Base-by-base conservation (phyloP, 108 stramenopile genomes). In the Skeletonema marinoi region DNA sequence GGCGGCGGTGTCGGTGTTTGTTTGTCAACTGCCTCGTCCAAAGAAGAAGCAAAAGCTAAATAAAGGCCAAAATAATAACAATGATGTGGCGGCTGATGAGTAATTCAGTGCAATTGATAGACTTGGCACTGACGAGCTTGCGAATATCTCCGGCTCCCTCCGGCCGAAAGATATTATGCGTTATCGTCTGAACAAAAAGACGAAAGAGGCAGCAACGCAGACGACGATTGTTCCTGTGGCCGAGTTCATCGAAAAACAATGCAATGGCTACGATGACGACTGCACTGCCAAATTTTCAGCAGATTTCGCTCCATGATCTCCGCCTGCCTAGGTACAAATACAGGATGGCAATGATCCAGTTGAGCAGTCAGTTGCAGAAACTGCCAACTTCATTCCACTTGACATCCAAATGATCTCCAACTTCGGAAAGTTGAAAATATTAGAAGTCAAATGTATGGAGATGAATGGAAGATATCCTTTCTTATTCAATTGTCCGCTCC, bases 181-280 rank as follows among this genome's bases (percentile, higher is more conserved):
- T 5, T 11, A 7, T 9, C 62, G 70, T 33, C 60, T 71, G 9
- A 62, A 60, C 31, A 21, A n/a, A 30, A 44, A 51, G 9, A 6
- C 4, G 44, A 71, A 12, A 21, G 70, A 71, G 46, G 70, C 61
- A 9, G 38, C 70, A 6, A 71, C 25, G 25, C 25, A 11, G 30
- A 25, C 10, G 61, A 71, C 70, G 11, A 21, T 51, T 36, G 70
- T 71, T 32, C 67, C 67, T n/a, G 6, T 21, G 16, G 4, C 59
- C n/a, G 25, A 25, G 25, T 0, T 0, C 25, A 25, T 25, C 25
- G 25, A 25, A 25, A 68, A 58, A 68, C 56, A 19, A 68, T 56
- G 67, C 67, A 29, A 56, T 68, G 67, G 10, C 6, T 6, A 16
- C n/a, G 67, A 68, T 68, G 67, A 58, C 56, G 2, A 6, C 16